phyloP scores from a whole-genome alignment of 331 rosid species.

The Rhamnella rubrinervis region DNA sequence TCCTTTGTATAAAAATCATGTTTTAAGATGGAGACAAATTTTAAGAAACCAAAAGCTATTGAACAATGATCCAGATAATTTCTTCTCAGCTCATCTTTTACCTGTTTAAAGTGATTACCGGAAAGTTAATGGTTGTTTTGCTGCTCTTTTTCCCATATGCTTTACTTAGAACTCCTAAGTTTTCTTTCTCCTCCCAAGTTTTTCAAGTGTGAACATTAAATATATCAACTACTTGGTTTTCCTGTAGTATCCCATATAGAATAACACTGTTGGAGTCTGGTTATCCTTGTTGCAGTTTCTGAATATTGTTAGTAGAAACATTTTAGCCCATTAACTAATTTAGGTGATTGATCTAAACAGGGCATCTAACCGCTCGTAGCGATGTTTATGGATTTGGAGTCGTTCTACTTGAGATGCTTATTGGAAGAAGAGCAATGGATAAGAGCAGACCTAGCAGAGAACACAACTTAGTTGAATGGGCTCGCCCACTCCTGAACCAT shows the following conservation, averaged over 20 bases:
- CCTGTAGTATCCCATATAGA: too few relatives aligned
- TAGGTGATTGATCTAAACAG: conserved; percentile 42
- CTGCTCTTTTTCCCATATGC: too few relatives aligned
- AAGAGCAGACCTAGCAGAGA: conserved; percentile 93
- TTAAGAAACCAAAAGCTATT: too few relatives aligned
- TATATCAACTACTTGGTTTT: too few relatives aligned
- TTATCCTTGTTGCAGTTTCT: neutral
- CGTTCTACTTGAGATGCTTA: conserved; percentile 85
- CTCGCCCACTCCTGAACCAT: conserved; percentile 81
- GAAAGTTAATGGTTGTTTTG: too few relatives aligned
- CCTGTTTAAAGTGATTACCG: too few relatives aligned
- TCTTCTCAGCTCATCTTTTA: too few relatives aligned
- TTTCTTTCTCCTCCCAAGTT: conserved; percentile 1
- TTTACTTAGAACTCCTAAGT: too few relatives aligned
- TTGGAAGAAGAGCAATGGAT: conserved; percentile 89
- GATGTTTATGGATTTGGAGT: conserved; percentile 97
- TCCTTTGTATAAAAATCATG: too few relatives aligned
- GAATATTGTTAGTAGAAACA: neutral
- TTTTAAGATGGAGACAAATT: too few relatives aligned
- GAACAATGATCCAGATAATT: too few relatives aligned
- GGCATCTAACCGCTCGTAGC: conserved; percentile 90
- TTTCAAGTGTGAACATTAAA: too few relatives aligned
- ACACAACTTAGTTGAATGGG: conserved; percentile 95
- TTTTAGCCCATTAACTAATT: conserved; percentile 20
- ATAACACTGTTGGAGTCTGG: neutral